These are phyloP conservation scores for Diaporthe aspalathi DNA, from an alignment of 2,329 filamentous ascomycete genomes.

Conservation along the genomic window DNA sequence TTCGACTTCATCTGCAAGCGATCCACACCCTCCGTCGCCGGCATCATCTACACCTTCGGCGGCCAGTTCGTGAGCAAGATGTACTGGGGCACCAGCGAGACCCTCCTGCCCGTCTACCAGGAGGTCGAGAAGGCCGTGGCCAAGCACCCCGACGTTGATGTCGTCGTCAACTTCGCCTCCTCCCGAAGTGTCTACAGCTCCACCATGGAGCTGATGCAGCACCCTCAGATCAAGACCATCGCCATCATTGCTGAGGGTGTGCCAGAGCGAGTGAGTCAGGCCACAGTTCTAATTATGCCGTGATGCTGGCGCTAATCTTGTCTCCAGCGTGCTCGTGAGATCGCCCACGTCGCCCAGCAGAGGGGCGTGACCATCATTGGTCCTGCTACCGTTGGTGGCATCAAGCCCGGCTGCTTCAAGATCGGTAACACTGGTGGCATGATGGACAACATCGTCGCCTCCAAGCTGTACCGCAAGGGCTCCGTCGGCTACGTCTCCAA, in stretches of 20 bases:
- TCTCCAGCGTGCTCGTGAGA: conserved; percentile 90
- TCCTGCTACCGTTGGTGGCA: conserved; percentile 97
- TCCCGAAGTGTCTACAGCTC: conserved; percentile 98
- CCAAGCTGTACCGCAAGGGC: conserved; percentile 99
- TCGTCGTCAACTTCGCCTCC: conserved; percentile 99
- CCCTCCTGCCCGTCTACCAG: conserved; percentile 97
- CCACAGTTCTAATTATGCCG: background rate
- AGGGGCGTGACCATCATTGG: conserved; percentile 99
- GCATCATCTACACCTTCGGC: conserved; percentile 99
- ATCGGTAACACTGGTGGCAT: conserved; percentile 99
- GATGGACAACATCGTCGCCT: conserved; percentile 99
- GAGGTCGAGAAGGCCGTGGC: conserved; percentile 89
- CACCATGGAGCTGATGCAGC: conserved; percentile 98
- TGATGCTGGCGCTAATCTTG: conserved; percentile 44
- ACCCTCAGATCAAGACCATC: conserved; percentile 97
- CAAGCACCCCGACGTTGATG: conserved; percentile 98
- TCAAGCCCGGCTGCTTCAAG: conserved; percentile 99
- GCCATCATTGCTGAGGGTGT: conserved; percentile 99
- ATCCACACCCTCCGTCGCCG: conserved; percentile 92
- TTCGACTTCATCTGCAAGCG: conserved; percentile 99
- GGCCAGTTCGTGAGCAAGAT: conserved; percentile 99
- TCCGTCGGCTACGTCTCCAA: conserved; percentile 99
- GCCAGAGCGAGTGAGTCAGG: conserved; percentile 85
- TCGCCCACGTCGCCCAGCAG: conserved; percentile 94
- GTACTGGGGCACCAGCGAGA: conserved; percentile 99